phyloP scores from a whole-genome alignment of 495 filamentous ascomycete species.

The Hypoxylon fragiforme region DNA sequence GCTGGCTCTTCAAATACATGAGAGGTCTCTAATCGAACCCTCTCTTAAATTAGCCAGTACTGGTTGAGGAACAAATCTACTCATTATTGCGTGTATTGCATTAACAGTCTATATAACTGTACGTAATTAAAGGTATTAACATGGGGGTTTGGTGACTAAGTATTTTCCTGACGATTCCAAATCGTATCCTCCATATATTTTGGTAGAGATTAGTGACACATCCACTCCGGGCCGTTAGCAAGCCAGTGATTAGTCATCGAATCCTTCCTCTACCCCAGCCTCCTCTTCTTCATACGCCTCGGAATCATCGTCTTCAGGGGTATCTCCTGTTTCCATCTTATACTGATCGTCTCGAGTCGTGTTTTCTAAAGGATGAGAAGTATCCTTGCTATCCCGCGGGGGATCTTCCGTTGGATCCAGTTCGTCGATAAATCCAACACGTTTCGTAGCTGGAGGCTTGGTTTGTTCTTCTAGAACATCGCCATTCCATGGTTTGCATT shows the following conservation, averaged over 20 bases:
- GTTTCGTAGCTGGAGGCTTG: constrained; percentile 57
- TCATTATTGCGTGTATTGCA: constrained; percentile 9
- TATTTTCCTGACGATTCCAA: not conserved
- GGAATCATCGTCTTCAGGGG: constrained; percentile 39
- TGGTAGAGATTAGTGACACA: not conserved
- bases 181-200: not conserved
- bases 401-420: constrained; percentile 30
- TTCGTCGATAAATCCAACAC: constrained; percentile 71
- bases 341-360: constrained; percentile 12
- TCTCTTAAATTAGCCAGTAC: constrained; percentile 1
- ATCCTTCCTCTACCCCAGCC: constrained; percentile 43
- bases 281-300: constrained; percentile 53
- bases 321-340: constrained; percentile 18
- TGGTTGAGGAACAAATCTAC: not conserved
- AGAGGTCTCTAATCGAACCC: not conserved
- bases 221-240: not conserved
- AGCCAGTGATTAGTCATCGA: constrained; percentile 33
- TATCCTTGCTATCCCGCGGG: constrained; percentile 27
- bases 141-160: not conserved
- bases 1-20: constrained; percentile 5
- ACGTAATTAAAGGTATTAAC: constrained; percentile 1
- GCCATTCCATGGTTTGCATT: constrained; percentile 91
- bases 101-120: constrained; percentile 8
- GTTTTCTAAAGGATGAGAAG: constrained; percentile 1
- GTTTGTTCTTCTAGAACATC: constrained; percentile 70